Base-by-base conservation (phyloP, 1,284 basidiomycete genomes). In the Singerocomus rubriflavus region DNA sequence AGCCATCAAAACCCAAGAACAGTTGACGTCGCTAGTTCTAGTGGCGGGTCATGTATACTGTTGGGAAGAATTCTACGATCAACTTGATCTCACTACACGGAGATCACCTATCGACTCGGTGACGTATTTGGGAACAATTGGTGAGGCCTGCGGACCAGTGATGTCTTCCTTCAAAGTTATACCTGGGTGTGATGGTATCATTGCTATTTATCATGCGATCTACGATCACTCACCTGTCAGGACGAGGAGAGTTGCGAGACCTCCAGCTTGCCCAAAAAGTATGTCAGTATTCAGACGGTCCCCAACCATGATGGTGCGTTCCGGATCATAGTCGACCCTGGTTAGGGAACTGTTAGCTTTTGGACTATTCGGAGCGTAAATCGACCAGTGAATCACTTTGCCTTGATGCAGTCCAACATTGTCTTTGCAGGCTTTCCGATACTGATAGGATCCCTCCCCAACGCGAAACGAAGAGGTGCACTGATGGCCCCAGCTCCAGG, bases 261-360 rank as follows among this genome's bases (percentile, higher is more conserved):
- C 91, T 25, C 93, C 93, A 40, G 81, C 80, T 67, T 91, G 80
- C 40, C 93, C 96, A 62, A 99, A 99, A 42, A 89, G 71, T 61
- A 97, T 93, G 70, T 99, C 97, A 2, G 97, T 99, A 62, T 92
- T 87, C 54, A 99, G 77, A 52, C 97, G 83, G 71, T 99, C 96
- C 35, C 96, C 96, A 37, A 98, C 80, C 90, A 99, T 97, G 63
- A 99, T 82, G 1, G 95, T 94, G 43, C 85, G 77, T 50, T 78
- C 72, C 33, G 88, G 88, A 68, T 98, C 89, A 65, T 92, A 94
- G 41, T 89, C 67, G 60, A 95, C 85, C 70, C 91, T 93, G 60
- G 16, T 14, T 36, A 16, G n/a, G 40, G 40, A n/a, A 35, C 36
- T 16, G 37, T 57, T 37, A 57, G 50, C 26, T 25, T 33, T 21